These are phyloP conservation scores for Keqinozyma sinolaborantium DNA, from an alignment of 1,139 yeast species.

Conservation along the genomic window DNA sequence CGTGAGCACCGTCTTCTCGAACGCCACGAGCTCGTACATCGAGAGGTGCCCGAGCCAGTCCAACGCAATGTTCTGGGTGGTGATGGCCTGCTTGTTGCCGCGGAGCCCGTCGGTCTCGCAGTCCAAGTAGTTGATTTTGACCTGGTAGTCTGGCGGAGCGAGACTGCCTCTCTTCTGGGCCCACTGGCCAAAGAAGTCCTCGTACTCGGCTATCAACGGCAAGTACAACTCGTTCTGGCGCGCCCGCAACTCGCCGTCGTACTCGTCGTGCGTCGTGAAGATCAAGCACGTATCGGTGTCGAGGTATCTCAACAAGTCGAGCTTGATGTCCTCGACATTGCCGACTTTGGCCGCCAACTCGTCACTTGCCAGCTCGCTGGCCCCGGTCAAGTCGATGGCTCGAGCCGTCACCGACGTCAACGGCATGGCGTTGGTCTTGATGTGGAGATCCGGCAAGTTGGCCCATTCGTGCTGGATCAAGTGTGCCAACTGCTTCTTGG, in stretches of 20 bases:
- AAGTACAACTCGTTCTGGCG: slow-evolving; percentile 74
- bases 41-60: slow-evolving; percentile 64
- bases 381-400: slow-evolving; percentile 65
- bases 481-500: slow-evolving; percentile 63
- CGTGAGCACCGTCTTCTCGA: slow-evolving; percentile 82
- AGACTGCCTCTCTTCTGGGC: slow-evolving; percentile 30
- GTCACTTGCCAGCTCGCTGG: slow-evolving; percentile 16
- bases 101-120: slow-evolving; percentile 76
- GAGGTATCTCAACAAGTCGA: slow-evolving; percentile 67
- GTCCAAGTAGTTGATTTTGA: slow-evolving; percentile 59
- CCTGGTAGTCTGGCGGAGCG: slow-evolving; percentile 21
- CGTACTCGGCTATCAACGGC: slow-evolving; percentile 70
- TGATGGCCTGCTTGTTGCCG: slow-evolving; percentile 69
- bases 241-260: slow-evolving; percentile 73
- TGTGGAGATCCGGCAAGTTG: slow-evolving; percentile 61
- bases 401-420: slow-evolving; percentile 84
- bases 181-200: slow-evolving; percentile 50
- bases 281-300: slow-evolving; percentile 93
- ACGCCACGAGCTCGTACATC: slow-evolving; percentile 76
- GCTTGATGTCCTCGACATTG: slow-evolving; percentile 49
- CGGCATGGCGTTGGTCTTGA: slow-evolving; percentile 80
- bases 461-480: slow-evolving; percentile 89
- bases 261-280: slow-evolving; percentile 78
- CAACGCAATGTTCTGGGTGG: slow-evolving; percentile 58
- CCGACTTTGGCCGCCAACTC: slow-evolving; percentile 58